Evolutionary conservation across 2,329 filamentous ascomycete species (phyloP).

Genomic region (Paraphaeosphaeria sporulosa): DNA sequence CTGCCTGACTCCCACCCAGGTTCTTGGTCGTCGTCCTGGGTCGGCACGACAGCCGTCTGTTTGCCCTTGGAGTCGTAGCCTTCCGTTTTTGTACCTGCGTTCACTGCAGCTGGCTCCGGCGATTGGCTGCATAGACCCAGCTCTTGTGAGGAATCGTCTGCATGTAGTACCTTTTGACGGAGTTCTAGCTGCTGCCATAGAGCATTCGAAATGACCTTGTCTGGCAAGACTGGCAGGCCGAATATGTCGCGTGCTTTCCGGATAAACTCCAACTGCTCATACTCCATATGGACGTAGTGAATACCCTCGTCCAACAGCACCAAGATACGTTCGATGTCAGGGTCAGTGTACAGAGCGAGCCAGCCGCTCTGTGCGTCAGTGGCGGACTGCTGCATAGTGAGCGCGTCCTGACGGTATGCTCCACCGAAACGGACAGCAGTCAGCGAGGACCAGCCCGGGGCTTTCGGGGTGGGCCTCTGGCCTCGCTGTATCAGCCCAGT

Average conservation of each 20-base stretch:
- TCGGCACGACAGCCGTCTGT: conserved; percentile 38
- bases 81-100: conserved; percentile 27
- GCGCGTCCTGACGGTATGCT: conserved; percentile 57
- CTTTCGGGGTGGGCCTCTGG: conserved; percentile 54
- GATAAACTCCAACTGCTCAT: conserved; percentile 66
- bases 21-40: conserved; percentile 27
- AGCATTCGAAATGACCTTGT: conserved; percentile 63
- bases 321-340: conserved; percentile 63
- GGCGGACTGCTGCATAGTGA: conserved; percentile 44
- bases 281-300: conserved; percentile 66
- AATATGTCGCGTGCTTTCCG: conserved; percentile 60
- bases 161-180: conserved; percentile 62
- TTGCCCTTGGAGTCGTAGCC: conserved; percentile 54
- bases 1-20: conserved; percentile 56
- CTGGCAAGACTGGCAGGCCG: conserved; percentile 62
- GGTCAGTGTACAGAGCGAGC: conserved; percentile 60
- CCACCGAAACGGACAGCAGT: conserved; percentile 62
- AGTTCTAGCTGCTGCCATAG: conserved; percentile 66
- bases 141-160: conserved; percentile 59
- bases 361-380: conserved; percentile 58
- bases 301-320: conserved; percentile 66
- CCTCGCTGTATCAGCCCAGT: conserved; percentile 56
- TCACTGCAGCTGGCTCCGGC: conserved; percentile 42
- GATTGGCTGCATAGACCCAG: conserved; percentile 58
- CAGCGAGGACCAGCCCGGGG: conserved; percentile 56